Base-by-base conservation (phyloP, 305 asterid species). In the Solanum chacoense region DNA sequence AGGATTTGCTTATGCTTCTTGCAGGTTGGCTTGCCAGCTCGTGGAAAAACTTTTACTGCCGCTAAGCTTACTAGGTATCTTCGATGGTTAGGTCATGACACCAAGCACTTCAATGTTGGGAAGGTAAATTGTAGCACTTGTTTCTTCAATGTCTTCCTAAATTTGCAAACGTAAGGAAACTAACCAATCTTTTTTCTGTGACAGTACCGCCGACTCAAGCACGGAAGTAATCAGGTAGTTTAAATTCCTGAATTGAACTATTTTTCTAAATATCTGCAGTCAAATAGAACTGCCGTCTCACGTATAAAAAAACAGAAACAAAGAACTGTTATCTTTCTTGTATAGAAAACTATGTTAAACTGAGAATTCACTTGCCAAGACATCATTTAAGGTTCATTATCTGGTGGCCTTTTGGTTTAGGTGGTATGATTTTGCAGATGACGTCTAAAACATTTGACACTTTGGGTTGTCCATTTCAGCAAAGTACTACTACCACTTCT, bases 81-180 rank as follows among this genome's bases (percentile, higher is more conserved):
- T 93, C 98, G 99, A 73, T 97, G 99, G 99, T 93, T 97, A 91
- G 99, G 99, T 73, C 99, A 97, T 92, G 97, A 96, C 67, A 97
- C 99, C 92, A 97, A 97, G 92, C 99, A 97, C 96, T 96, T 97
- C 94, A 97, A 97, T 93, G 98, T 97, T 90, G 99, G 99, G 92
- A 97, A 97, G 99, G 99, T 97, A 88, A 74, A 87, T 74, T 10
- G 80, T 73, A 31, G 89, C 89, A 85, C 55, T 42, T 83, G 11
- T 73, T 78, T 74, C 73, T 67, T 85, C 40, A 67, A 29, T 87
- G 89, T 90, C 90, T 80, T 90, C 88, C 89, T 91, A 79, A 55
- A 84, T 55, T 84, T 84, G 45, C 87, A 84, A 84, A 55, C 8
- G 9, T 22, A 2, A 84, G 50, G 87, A 79, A 73, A 88, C 88